These are phyloP conservation scores for Irpex sp. DNA, from an alignment of 1,284 basidiomycete genomes.

Conservation along the genomic window DNA sequence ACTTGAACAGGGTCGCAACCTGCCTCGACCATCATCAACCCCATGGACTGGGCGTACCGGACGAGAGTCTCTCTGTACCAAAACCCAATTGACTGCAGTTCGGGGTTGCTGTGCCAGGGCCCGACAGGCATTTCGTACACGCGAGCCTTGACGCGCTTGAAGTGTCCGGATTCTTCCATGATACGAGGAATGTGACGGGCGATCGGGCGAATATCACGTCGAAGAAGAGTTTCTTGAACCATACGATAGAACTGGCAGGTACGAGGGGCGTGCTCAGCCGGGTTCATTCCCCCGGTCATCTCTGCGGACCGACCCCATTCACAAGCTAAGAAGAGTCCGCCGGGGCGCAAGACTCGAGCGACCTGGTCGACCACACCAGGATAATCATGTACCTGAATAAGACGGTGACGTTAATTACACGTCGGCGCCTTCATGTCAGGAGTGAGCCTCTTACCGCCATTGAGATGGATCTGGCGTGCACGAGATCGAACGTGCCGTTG, in stretches of 20 bases:
- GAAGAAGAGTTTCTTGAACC: conserved; percentile 33
- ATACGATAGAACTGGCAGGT: conserved; percentile 35
- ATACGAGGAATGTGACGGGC: conserved; percentile 29
- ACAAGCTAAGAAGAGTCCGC: conserved; percentile 58
- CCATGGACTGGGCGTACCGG: conserved; percentile 34
- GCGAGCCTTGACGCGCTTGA: conserved; percentile 31
- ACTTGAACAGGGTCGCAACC: conserved; percentile 31
- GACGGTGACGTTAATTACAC: not conserved
- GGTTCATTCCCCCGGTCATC: conserved; percentile 31
- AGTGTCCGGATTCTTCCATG: conserved; percentile 31
- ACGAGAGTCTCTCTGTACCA: conserved; percentile 26
- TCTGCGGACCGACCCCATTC: conserved; percentile 47
- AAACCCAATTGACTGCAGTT: conserved; percentile 30
- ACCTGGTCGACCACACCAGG: conserved; percentile 46
- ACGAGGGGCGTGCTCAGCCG: conserved; percentile 18
- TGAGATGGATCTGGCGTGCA: conserved; percentile 53
- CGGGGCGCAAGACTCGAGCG: conserved; percentile 53
- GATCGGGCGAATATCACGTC: conserved; percentile 31
- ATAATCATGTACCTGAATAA: conserved; percentile 44
- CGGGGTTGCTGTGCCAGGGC: conserved; percentile 34
- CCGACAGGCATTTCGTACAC: conserved; percentile 43
- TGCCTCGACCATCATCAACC: conserved; percentile 34
- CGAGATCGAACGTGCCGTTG: conserved; percentile 49
- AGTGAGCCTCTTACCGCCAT: conserved; percentile 44
- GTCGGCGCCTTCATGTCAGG: not conserved